A percentile compares a stretch with the other conserved stretches of the same genome.
Conservation (phyloP, 495 filamentous ascomycete genomes). For the Aspergillus cavernicola region DNA sequence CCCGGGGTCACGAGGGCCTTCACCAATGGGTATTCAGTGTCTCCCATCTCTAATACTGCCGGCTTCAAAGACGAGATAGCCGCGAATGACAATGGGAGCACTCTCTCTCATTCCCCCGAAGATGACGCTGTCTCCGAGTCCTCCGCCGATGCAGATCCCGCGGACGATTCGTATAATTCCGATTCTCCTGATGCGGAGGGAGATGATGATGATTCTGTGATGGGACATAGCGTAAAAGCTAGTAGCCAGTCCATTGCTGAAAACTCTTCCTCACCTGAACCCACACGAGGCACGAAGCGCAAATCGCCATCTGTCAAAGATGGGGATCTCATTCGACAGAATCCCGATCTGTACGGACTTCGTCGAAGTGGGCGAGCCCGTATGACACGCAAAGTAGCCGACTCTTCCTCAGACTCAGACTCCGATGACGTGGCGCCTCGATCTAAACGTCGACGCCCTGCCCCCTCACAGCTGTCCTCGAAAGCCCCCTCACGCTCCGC, state of each 20-base stretch:
- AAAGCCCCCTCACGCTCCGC: conserved; percentile 43
- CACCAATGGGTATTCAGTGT: conserved; percentile 48
- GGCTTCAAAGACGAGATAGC: conserved; percentile 34
- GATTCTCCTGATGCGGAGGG: conserved; percentile 41
- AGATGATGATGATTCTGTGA: conserved; percentile 76
- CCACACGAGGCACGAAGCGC: conserved; percentile 65
- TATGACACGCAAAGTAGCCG: conserved; percentile 53
- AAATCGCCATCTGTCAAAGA: conserved; percentile 70
- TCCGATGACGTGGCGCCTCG: conserved; percentile 43
- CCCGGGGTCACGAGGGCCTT: conserved; percentile 36
- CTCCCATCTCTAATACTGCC: conserved; percentile 33
- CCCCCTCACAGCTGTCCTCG: conserved; percentile 37
- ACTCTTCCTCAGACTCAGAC: conserved; percentile 68
- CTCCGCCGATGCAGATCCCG: conserved; percentile 58
- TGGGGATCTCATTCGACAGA: conserved; percentile 77
- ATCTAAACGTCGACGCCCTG: conserved; percentile 39
- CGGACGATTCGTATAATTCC: conserved; percentile 51
- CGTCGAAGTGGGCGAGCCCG: conserved; percentile 75
- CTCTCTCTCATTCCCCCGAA: conserved; percentile 48
- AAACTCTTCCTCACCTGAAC: conserved; percentile 64
- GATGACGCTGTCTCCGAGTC: conserved; percentile 42
- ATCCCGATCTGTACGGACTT: conserved; percentile 95
- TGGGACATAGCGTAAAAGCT: conserved; percentile 58
- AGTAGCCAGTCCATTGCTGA: conserved; percentile 47
- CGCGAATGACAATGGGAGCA: conserved; percentile 50